phyloP scores from a whole-genome alignment of 2,329 filamentous ascomycete genomes.

The Venturia carpophila region DNA sequence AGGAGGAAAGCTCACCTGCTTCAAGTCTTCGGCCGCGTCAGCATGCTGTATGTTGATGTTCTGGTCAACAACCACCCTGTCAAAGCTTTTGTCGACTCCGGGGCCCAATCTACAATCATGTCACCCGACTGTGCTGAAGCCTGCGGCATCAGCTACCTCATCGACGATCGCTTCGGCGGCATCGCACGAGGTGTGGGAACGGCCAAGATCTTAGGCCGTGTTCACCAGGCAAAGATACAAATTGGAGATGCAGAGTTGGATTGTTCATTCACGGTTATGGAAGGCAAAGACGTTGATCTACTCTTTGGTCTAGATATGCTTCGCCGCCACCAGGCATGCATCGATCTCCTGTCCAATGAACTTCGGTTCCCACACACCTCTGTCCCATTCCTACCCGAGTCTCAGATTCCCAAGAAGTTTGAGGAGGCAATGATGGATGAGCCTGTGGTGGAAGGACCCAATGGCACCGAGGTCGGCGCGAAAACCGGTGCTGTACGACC shows the following conservation, averaged over 20 bases:
- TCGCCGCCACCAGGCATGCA: slow-evolving; percentile 86
- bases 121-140: slow-evolving; percentile 83
- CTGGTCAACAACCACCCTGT: slow-evolving; percentile 88
- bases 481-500: slow-evolving; percentile 67
- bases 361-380: slow-evolving; percentile 83
- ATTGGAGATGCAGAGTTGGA: slow-evolving; percentile 81
- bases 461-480: slow-evolving; percentile 81
- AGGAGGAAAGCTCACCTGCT: slow-evolving; percentile 19
- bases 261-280: slow-evolving; percentile 98
- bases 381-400: slow-evolving; percentile 83
- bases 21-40: slow-evolving; percentile 83
- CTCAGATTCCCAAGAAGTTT: slow-evolving; percentile 79
- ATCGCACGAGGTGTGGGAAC: slow-evolving; percentile 92
- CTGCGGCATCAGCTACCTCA: slow-evolving; percentile 92
- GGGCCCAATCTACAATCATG: slow-evolving; percentile 98
- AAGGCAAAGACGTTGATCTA: slow-evolving; percentile 92
- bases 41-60: slow-evolving; percentile 93
- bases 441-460: slow-evolving; percentile 75
- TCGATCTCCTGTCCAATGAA: slow-evolving; percentile 77
- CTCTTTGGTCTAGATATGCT: slow-evolving; percentile 94
- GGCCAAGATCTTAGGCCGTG: slow-evolving; percentile 85
- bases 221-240: slow-evolving; percentile 91
- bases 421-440: slow-evolving; percentile 69
- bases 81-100: slow-evolving; percentile 95
- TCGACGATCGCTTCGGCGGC: slow-evolving; percentile 86